Evolutionary conservation across 345 rosid genomes (phyloP), one percentile per base, ranked within the genome.

Genomic region (Citrus sp.): DNA sequence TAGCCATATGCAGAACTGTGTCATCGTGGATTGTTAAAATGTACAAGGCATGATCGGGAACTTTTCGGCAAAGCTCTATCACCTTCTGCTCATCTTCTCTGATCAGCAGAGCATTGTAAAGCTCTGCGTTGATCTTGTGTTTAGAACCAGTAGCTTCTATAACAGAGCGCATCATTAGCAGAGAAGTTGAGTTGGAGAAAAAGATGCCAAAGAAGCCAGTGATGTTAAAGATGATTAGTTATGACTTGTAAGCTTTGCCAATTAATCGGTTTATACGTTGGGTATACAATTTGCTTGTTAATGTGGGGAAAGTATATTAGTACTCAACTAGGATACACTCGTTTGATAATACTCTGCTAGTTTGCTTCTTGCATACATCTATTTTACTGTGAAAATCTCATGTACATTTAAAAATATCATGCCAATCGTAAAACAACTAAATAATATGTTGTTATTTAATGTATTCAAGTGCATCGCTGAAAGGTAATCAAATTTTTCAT

Each of bases 51-150:
- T 72, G 76, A 58, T 72, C 76, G 12, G 68, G 77, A 16, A 42
- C 32, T 62, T 42, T 74, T 42, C 77, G 22, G 77, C 77, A 74
- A 24, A 74, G 77, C 19, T 74, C 69, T 19, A 74, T 74, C 19
- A 74, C 69, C 69, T 24, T 74, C 37, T 40, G 10, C 77, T 74
- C 68, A 2, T 74, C 78, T 21, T 75, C 61, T 27, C 3, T 27
- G 40, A 64, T 49, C 78, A 75, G 51, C 70, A 75, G 62, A 7
- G 71, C 71, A 13, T 64, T 3, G 69, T 38, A 74, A 0, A 74
- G 27, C 56, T 61, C 12, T 21, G 77, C 27, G 28, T 42, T 62
- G 22, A 75, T 75, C 49, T 7, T 46, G 4, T 30, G 30, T 32
- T 49, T 75, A 0, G 37, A 19, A 6, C 51, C 78, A 30, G 21